Percentiles rank a stretch among this genome's conserved stretches.
Conservation (phyloP, 495 filamentous ascomycete genomes). For the Cryomyces minteri region DNA sequence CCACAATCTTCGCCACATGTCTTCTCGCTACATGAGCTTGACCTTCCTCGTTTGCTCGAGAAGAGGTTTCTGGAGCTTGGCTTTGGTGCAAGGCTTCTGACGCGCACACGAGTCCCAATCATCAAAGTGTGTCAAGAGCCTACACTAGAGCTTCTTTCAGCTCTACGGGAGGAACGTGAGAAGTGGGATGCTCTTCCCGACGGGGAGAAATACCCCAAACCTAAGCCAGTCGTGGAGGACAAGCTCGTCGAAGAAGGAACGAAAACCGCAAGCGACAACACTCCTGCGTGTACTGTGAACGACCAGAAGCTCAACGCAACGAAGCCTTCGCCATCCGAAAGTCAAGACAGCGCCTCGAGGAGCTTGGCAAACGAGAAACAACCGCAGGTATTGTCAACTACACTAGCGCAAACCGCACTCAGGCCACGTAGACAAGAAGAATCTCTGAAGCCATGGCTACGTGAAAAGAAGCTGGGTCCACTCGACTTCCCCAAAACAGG, state of each 20-base stretch:
- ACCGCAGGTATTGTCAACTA: background rate
- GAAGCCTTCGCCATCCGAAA: background rate
- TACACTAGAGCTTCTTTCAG: constrained; percentile 26
- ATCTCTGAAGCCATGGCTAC: constrained; percentile 23
- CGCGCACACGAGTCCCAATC: constrained; percentile 60
- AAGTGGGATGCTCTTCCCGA: constrained; percentile 35
- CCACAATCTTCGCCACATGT: constrained; percentile 6
- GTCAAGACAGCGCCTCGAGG: background rate
- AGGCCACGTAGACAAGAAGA: background rate
- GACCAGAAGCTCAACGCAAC: background rate
- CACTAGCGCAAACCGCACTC: background rate
- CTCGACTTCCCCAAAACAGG: constrained; percentile 53
- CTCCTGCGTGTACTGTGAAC: background rate
- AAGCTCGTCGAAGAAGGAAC: constrained; percentile 4
- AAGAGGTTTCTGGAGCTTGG: constrained; percentile 49
- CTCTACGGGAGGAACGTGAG: constrained; percentile 33
- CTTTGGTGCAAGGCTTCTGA: constrained; percentile 48
- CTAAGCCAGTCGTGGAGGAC: constrained; percentile 1
- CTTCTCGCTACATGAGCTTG: constrained; percentile 4
- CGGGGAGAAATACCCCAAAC: constrained; percentile 12
- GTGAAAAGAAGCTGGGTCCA: constrained; percentile 32
- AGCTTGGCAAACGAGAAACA: background rate
- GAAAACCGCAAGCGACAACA: background rate
- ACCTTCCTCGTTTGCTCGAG: constrained; percentile 41
- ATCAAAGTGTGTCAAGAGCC: constrained; percentile 64